Percentiles rank a stretch among this genome's conserved stretches.
These are phyloP conservation scores for Nicotiana benthamiana DNA, from an alignment of 257 asterid genomes.

Conservation along the genomic window DNA sequence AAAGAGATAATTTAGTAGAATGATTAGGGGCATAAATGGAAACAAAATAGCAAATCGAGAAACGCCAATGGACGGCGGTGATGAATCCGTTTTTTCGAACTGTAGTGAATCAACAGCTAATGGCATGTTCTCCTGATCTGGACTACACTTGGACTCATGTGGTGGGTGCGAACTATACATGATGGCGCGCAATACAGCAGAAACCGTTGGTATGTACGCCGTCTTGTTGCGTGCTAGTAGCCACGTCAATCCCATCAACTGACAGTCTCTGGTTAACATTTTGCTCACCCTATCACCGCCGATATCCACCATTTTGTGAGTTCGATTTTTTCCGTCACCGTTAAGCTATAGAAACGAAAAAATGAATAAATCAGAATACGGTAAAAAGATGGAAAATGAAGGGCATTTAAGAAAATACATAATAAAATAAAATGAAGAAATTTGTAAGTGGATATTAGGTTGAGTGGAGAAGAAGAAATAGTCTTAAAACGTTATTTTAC, in stretches of 20 bases:
- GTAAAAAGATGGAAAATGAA: background rate
- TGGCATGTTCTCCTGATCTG: constrained; percentile 99
- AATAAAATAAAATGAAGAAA: background rate
- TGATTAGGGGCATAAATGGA: constrained; percentile 46
- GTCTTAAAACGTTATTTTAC: background rate
- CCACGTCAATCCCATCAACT: constrained; percentile 99
- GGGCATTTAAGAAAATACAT: background rate
- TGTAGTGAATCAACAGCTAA: constrained; percentile 90
- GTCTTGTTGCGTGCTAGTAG: constrained; percentile 93
- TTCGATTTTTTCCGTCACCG: constrained; percentile 63
- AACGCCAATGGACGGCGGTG: constrained; percentile 7
- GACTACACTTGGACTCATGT: constrained; percentile 78
- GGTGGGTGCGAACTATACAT: constrained; percentile 93
- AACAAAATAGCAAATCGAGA: constrained; percentile 1
- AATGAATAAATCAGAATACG: background rate
- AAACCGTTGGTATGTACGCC: constrained; percentile 93
- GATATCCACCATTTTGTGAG: constrained; percentile 16
- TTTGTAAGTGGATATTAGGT: constrained; percentile 28
- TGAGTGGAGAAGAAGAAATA: background rate
- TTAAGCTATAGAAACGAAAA: constrained; percentile 37
- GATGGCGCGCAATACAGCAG: constrained; percentile 95
- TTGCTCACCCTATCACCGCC: constrained; percentile 53
- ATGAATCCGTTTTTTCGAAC: constrained; percentile 50
- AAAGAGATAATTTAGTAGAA: background rate
- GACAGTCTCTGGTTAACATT: constrained; percentile 79